Evolutionary conservation across 176 grass and related monocot genomes (phyloP), one percentile per base, ranked within the genome.

Genomic region (Sorghum bicolor): DNA sequence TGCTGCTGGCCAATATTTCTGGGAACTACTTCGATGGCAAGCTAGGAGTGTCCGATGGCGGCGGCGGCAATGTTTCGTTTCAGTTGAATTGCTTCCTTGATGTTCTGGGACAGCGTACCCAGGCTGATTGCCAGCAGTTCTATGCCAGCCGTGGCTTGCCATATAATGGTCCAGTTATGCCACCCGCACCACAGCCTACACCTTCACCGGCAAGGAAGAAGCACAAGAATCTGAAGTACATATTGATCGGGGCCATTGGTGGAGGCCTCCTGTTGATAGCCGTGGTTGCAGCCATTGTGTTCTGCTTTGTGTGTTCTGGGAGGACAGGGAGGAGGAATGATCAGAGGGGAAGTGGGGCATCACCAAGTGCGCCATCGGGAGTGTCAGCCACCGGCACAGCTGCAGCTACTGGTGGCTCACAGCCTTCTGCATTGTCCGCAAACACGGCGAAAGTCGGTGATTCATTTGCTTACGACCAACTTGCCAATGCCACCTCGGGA

Each of bases 11-110:
- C 61, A 87, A 99, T 78, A 81, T 99, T 79, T 96, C 93, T 3
- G 87, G 53, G 63, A 96, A 99, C 62, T 99, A 95, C 83, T 96
- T 99, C n/a, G 83, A 89, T 5, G 91, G 96, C 68, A 79, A 74
- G n/a, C 74, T 92, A 16, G 74, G 80, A 16, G 64, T 86, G 14
- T 4, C 37, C 7, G 47, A 44, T 47, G 34, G 22, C 45, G 75
- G 24, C 44, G 76, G 37, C 67, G 76, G 64, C 45, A 94, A 93
- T 67, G 67, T 88, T 25, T 88, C 78, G 6, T 86, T 84, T 76
- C 72, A 57, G 19, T 72, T 78, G 79, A 96, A 99, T 76, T 96
- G 96, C 86, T 84, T 99, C 68, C 10, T 28, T n/a, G 85, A 94
- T 20, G 34, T 61, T 40, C 37, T 82, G 5, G 86, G 82, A 29